Conservation (phyloP, 2,329 filamentous ascomycete genomes). For the Fusarium sambucinum region DNA sequence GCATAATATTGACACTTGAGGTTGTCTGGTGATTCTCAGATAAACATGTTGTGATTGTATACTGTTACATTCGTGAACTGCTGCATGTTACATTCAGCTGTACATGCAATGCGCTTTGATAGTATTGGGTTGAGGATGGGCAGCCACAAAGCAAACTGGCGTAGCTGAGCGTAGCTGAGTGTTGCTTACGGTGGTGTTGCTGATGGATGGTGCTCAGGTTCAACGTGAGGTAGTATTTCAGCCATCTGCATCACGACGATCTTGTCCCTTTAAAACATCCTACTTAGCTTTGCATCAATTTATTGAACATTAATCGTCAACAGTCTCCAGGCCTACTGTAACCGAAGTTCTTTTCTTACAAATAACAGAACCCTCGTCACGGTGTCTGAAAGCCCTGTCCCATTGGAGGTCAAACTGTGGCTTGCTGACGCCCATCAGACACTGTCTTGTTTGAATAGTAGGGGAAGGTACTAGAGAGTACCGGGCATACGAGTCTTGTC, state of each 20-base stretch:
- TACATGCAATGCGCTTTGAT: not conserved
- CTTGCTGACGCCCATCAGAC: not conserved
- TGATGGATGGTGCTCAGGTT: not conserved
- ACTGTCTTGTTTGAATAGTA: not conserved
- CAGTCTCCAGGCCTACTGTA: not conserved
- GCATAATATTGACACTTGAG: not conserved
- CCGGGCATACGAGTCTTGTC: no score
- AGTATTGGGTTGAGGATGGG: not conserved
- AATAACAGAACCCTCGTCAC: not conserved
- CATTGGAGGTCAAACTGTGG: not conserved
- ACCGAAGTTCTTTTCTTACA: not conserved
- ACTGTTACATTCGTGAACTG: not conserved
- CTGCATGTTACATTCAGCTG: not conserved
- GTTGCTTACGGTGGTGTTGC: not conserved
- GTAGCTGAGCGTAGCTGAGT: not conserved
- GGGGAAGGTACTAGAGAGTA: not conserved
- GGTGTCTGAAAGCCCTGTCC: not conserved
- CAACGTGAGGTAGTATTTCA: not conserved
- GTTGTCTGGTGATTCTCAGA: not conserved
- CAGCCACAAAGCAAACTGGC: not conserved
- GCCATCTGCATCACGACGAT: not conserved
- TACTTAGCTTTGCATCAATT: not conserved
- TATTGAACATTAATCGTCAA: not conserved
- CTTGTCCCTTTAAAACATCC: not conserved
- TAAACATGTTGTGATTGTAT: accelerated